Evolutionary conservation across 2,329 filamentous ascomycete species (phyloP).

Genomic region (Pseudocercospora fuligena): DNA sequence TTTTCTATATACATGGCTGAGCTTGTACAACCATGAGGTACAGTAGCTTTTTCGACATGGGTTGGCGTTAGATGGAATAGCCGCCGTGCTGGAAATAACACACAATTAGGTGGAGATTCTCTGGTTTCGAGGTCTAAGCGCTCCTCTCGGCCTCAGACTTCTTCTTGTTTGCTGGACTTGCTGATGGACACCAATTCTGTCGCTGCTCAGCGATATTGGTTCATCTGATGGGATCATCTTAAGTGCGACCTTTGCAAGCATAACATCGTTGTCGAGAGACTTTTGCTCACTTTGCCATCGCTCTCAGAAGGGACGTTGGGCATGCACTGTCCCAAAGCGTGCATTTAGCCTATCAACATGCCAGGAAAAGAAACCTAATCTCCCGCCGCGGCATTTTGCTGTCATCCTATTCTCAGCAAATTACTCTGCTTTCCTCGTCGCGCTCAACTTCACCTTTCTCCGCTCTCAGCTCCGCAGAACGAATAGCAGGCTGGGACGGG

Average conservation of each 20-base stretch:
- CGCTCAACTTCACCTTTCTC: neutral
- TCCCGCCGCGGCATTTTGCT: neutral
- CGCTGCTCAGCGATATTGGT: no score
- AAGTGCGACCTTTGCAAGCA: no score
- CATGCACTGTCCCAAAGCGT: neutral
- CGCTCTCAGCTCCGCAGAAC: slow-evolving; percentile 19
- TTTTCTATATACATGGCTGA: slow-evolving; percentile 39
- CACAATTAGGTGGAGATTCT: slow-evolving; percentile 23
- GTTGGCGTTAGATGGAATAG: slow-evolving; percentile 16
- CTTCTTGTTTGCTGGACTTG: slow-evolving; percentile 1
- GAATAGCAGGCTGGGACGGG: slow-evolving; percentile 21
- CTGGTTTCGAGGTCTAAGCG: slow-evolving; percentile 1
- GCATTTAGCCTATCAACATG: slow-evolving; percentile 10
- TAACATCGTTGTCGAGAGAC: no score
- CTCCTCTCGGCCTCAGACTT: neutral
- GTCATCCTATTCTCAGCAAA: slow-evolving; percentile 27
- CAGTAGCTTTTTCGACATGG: slow-evolving; percentile 12
- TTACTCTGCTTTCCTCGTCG: slow-evolving; percentile 14
- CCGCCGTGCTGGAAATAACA: slow-evolving; percentile 30
- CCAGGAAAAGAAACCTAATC: slow-evolving; percentile 19
- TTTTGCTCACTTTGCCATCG: no score
- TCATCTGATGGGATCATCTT: no score
- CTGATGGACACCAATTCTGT: no score
- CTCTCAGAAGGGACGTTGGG: no score
- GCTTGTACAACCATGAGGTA: slow-evolving; percentile 30